These are phyloP conservation scores for Diaporthe eres DNA, from an alignment of 2,329 filamentous ascomycete species.

Conservation along the genomic window DNA sequence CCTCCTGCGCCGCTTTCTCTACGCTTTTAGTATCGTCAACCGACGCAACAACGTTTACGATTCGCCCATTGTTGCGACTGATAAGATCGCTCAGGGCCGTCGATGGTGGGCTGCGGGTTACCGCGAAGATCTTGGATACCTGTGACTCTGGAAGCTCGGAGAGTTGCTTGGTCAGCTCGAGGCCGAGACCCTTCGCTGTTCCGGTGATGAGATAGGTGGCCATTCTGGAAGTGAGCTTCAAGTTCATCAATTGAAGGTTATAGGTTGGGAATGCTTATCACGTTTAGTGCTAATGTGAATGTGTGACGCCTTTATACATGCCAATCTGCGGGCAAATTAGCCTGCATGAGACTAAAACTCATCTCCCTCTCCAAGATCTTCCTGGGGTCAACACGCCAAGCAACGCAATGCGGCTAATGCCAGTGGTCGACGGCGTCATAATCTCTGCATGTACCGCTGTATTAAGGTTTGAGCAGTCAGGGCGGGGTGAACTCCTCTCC, in stretches of 20 bases:
- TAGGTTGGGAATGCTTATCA: too few relatives aligned
- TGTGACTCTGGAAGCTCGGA: constrained; percentile 4
- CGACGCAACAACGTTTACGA: background rate
- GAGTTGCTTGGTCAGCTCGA: constrained; percentile 21
- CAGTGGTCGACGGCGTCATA: background rate
- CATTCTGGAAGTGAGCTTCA: constrained; percentile 4
- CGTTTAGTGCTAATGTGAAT: background rate
- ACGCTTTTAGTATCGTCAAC: constrained; percentile 12
- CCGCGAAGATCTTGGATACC: constrained; percentile 3
- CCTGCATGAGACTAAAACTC: background rate
- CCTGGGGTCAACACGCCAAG: background rate
- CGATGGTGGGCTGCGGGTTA: background rate
- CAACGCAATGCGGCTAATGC: too few relatives aligned
- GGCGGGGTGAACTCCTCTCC: background rate
- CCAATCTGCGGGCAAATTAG: background rate
- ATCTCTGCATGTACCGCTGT: background rate
- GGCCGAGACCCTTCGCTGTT: constrained; percentile 15
- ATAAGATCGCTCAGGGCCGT: background rate
- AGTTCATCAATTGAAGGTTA: background rate
- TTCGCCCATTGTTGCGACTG: background rate
- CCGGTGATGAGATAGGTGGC: constrained; percentile 26
- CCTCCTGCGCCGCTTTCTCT: background rate
- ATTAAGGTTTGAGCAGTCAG: background rate
- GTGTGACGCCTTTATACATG: constrained; percentile 8
- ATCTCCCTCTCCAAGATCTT: background rate